These are phyloP conservation scores for Millerago galiae DNA, from an alignment of 805 yeast genomes.

Conservation along the genomic window DNA sequence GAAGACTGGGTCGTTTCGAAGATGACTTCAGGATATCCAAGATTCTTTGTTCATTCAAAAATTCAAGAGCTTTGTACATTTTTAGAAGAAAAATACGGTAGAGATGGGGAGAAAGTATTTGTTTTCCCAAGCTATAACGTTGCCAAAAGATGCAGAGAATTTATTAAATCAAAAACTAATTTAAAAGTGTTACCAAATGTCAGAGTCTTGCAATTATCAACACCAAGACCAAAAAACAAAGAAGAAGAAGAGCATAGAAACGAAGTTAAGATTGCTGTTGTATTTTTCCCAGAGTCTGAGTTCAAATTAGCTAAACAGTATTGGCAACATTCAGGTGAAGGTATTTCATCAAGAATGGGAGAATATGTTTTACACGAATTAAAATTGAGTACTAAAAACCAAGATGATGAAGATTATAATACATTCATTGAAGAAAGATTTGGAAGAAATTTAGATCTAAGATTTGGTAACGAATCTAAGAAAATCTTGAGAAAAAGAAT, in stretches of 20 bases:
- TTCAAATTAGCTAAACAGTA: constrained; percentile 71
- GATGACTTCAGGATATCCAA: constrained; percentile 86
- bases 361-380: constrained; percentile 73
- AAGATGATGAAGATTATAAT: constrained; percentile 1
- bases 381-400: constrained; percentile 29
- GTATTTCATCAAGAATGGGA: constrained; percentile 85
- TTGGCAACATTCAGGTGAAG: constrained; percentile 98
- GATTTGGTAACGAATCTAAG: constrained; percentile 72
- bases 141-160: constrained; percentile 83
- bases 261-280: constrained; percentile 64
- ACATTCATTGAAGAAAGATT: constrained; percentile 80
- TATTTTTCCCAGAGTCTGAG: constrained; percentile 62
- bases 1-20: constrained; percentile 69
- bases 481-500: constrained; percentile 67
- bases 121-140: constrained; percentile 71
- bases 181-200: constrained; percentile 27
- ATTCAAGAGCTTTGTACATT: constrained; percentile 50
- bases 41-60: constrained; percentile 65
- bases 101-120: constrained; percentile 69
- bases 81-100: constrained; percentile 65
- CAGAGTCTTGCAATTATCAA: constrained; percentile 66
- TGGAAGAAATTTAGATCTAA: constrained; percentile 81
- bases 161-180: constrained; percentile 42
- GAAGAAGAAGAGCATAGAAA: constrained; percentile 54
- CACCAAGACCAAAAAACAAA: constrained; percentile 56